Conservation (phyloP, 176 grass and related monocot species). For the Pontederia crassipes region DNA sequence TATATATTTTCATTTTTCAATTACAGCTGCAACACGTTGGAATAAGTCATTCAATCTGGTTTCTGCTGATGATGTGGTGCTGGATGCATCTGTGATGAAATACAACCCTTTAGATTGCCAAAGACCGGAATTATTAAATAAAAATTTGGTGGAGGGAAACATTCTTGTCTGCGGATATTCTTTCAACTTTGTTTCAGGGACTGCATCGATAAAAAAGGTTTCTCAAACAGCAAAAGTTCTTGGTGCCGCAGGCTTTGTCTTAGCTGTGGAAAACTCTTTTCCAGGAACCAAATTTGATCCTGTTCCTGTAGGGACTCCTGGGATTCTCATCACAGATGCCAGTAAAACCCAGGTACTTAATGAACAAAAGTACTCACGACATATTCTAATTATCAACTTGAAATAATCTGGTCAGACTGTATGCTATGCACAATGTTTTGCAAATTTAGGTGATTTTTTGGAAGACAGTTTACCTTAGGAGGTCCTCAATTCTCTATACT, state of each 20-base stretch:
- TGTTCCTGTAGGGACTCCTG: slow-evolving; percentile 85
- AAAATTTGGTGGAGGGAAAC: slow-evolving; percentile 71
- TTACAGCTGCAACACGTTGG: slow-evolving; percentile 80
- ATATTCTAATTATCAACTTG: too few species aligned
- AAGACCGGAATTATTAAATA: slow-evolving; percentile 85
- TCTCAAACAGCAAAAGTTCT: slow-evolving; percentile 75
- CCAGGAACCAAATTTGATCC: slow-evolving; percentile 97
- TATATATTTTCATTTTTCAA: slow-evolving; percentile 19
- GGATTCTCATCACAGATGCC: slow-evolving; percentile 81
- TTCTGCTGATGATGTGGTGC: slow-evolving; percentile 70
- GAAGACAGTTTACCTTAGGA: too few species aligned
- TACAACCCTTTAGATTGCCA: slow-evolving; percentile 90
- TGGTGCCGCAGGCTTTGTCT: slow-evolving; percentile 79
- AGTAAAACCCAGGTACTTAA: slow-evolving; percentile 70
- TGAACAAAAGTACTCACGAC: too few species aligned
- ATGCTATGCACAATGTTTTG: too few species aligned
- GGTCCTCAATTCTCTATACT: too few species aligned
- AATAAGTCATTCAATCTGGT: slow-evolving; percentile 66
- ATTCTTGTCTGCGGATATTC: slow-evolving; percentile 96
- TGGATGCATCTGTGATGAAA: slow-evolving; percentile 68
- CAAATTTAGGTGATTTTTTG: too few species aligned
- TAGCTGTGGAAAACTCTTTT: slow-evolving; percentile 84
- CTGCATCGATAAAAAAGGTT: slow-evolving; percentile 94
- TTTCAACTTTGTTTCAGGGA: slow-evolving; percentile 94
- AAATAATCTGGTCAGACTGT: too few species aligned